A percentile compares a stretch with the other conserved stretches of the same genome.
phyloP scores from a whole-genome alignment of 257 asterid species.

The Paraleonurus japonicus region DNA sequence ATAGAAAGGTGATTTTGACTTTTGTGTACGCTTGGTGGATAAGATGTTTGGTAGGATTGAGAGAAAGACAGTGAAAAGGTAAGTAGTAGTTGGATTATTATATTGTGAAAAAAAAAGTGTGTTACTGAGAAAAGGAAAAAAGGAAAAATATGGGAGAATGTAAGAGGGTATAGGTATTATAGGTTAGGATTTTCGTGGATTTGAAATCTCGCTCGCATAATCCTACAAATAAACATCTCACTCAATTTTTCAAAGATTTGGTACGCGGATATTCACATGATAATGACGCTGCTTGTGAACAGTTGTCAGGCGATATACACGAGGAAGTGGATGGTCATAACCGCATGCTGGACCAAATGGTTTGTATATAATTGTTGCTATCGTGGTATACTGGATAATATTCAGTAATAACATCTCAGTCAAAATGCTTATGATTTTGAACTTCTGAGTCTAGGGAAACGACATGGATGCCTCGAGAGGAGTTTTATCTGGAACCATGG shows the following conservation, averaged over 20 bases:
- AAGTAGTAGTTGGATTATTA: too few relatives aligned
- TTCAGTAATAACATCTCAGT: background rate
- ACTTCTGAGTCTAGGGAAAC: conserved; percentile 55
- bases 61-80: too few relatives aligned
- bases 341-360: conserved; percentile 89
- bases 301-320: conserved; percentile 89
- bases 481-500: conserved; percentile 90
- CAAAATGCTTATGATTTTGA: background rate
- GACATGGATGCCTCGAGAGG: conserved; percentile 98
- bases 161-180: too few relatives aligned
- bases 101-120: too few relatives aligned
- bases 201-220: too few relatives aligned
- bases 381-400: background rate
- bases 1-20: too few relatives aligned
- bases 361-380: conserved; percentile 30
- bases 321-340: conserved; percentile 93
- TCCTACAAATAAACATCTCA: too few relatives aligned
- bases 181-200: too few relatives aligned
- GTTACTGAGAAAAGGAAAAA: too few relatives aligned
- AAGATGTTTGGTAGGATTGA: too few relatives aligned
- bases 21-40: too few relatives aligned
- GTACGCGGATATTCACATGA: background rate
- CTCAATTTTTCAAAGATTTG: conserved; percentile 7
- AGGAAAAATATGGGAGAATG: too few relatives aligned
- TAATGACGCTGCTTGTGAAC: conserved; percentile 27